These are phyloP conservation scores for Calycina herbarum DNA, from an alignment of 2,329 filamentous ascomycete species.

Conservation along the genomic window DNA sequence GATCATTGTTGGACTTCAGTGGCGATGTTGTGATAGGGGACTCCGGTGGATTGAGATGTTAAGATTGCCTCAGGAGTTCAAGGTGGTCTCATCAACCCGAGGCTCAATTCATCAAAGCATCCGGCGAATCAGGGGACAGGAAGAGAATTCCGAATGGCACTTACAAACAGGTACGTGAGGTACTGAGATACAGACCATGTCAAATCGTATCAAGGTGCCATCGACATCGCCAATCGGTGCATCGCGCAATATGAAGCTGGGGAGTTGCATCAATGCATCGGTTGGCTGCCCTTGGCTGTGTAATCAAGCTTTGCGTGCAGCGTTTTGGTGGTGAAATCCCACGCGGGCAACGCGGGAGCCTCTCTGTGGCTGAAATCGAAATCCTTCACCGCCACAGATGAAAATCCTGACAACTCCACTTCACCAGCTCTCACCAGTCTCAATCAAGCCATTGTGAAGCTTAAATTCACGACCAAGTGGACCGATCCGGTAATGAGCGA, in stretches of 20 bases:
- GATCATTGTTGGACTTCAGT: neutral
- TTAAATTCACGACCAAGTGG: neutral
- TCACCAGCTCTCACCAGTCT: neutral
- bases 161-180: neutral
- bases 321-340: neutral
- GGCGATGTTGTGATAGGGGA: neutral
- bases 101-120: neutral
- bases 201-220: conserved; percentile 1
- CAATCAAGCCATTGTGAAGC: neutral
- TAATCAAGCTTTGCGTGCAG: neutral
- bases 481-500: neutral
- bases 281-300: neutral
- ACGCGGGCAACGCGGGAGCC: neutral
- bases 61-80: neutral
- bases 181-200: neutral
- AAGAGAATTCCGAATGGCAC: neutral
- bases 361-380: neutral
- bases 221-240: neutral
- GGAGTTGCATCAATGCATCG: neutral
- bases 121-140: neutral
- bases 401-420: too few relatives aligned
- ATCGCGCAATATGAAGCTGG: neutral
- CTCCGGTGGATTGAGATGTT: conserved; percentile 1
- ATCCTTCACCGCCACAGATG: neutral
- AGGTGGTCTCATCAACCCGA: neutral